phyloP scores from a whole-genome alignment of 2,329 filamentous ascomycete genomes.

The Alternaria consortialis region DNA sequence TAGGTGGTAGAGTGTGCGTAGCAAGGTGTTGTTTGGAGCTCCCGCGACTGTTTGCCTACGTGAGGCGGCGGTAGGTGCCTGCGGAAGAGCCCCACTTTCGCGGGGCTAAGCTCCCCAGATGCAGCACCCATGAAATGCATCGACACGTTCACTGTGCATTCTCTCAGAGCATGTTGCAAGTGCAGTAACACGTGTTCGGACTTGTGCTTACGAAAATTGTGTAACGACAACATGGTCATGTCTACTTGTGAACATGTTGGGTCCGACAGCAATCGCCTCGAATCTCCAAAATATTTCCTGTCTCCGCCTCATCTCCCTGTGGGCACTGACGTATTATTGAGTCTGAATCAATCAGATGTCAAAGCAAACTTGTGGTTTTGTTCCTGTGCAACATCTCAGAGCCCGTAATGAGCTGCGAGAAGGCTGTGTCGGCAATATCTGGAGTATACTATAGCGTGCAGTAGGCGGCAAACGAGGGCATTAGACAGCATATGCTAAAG shows the following conservation, averaged over 20 bases:
- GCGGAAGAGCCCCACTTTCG: slow-evolving; percentile 24
- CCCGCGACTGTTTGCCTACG: slow-evolving; percentile 23
- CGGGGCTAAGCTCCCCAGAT: slow-evolving; percentile 11
- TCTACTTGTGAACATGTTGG: not conserved
- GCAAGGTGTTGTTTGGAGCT: slow-evolving; percentile 9
- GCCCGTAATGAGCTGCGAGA: not conserved
- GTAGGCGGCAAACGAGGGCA: slow-evolving; percentile 4
- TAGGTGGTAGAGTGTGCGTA: not conserved
- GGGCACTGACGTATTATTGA: not conserved
- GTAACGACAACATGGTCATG: not conserved
- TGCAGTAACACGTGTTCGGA: not conserved
- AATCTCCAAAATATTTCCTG: not conserved
- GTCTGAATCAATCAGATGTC: not conserved
- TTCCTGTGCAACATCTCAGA: not conserved
- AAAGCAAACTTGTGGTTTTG: not conserved
- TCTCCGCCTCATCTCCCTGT: not conserved
- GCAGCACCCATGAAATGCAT: slow-evolving; percentile 11
- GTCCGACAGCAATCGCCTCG: not conserved
- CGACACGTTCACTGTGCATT: not conserved
- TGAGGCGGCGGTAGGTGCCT: slow-evolving; percentile 27
- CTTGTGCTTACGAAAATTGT: not conserved
- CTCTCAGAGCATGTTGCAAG: not conserved
- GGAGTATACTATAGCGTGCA: slow-evolving; percentile 4
- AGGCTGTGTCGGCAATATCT: not conserved
- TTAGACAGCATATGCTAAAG: not conserved